These are phyloP conservation scores for Paraphoma chrysanthemicola DNA, from an alignment of 2,329 filamentous ascomycete genomes.

Conservation along the genomic window DNA sequence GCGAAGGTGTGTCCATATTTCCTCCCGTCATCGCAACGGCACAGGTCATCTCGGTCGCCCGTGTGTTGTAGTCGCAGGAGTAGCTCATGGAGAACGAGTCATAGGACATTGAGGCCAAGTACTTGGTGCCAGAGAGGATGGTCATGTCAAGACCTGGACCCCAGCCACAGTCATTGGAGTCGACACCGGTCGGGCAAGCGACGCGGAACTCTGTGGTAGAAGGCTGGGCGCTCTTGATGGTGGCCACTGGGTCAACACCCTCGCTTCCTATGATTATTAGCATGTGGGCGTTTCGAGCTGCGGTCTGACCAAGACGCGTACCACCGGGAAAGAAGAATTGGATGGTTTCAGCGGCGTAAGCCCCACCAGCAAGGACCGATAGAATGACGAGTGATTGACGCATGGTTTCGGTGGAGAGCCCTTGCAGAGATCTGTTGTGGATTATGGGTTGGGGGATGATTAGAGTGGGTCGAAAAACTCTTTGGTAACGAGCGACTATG, in stretches of 20 bases:
- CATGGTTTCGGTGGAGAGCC: slow-evolving; percentile 14
- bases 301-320: slow-evolving; percentile 5
- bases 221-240: slow-evolving; percentile 25
- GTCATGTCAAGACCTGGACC: slow-evolving; percentile 26
- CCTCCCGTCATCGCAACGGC: slow-evolving; percentile 27
- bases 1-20: slow-evolving; percentile 11
- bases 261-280: slow-evolving; percentile 14
- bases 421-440: not conserved
- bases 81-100: slow-evolving; percentile 29
- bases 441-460: not conserved
- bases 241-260: slow-evolving; percentile 29
- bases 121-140: slow-evolving; percentile 28
- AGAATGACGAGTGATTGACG: slow-evolving; percentile 29
- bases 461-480: not conserved
- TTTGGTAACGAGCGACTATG: not conserved
- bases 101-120: slow-evolving; percentile 25
- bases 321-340: slow-evolving; percentile 32
- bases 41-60: slow-evolving; percentile 31
- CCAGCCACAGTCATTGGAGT: slow-evolving; percentile 32
- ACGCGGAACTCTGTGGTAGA: slow-evolving; percentile 31
- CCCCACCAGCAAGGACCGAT: slow-evolving; percentile 23
- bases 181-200: slow-evolving; percentile 27
- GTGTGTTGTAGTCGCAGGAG: slow-evolving; percentile 32
- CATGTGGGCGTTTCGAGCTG: not conserved
- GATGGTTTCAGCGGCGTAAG: slow-evolving; percentile 22